Conservation (phyloP, 345 rosid genomes). For the Eutrema yunnanense region DNA sequence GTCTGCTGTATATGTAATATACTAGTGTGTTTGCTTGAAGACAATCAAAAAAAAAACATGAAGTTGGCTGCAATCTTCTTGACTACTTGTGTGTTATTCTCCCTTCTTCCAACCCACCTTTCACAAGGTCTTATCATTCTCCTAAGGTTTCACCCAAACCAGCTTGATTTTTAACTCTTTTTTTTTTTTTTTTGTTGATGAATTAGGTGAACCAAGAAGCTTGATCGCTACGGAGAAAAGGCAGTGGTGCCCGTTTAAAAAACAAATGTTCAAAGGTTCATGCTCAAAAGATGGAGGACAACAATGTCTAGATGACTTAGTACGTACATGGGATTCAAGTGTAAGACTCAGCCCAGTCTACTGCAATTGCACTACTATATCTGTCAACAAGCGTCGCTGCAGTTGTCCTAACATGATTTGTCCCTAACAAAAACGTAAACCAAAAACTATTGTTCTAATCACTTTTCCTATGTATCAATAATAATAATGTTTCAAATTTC, state of each 20-base stretch:
- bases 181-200: not conserved
- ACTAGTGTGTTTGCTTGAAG: not conserved
- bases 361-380: not conserved
- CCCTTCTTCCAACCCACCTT: slow-evolving; percentile 1
- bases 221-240: not conserved
- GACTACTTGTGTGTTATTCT: slow-evolving; percentile 13
- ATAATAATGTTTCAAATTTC: not conserved
- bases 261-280: slow-evolving; percentile 6
- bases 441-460: not conserved
- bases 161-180: not conserved
- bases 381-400: not conserved
- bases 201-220: slow-evolving; percentile 7
- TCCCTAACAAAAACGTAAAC: not conserved
- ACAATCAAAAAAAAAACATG: not conserved
- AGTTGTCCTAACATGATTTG: slow-evolving; percentile 15
- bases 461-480: not conserved
- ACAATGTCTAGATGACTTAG: slow-evolving; percentile 16
- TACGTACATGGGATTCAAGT: slow-evolving; percentile 6
- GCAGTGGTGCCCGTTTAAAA: slow-evolving; percentile 16
- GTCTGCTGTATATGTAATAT: not conserved
- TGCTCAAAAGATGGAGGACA: slow-evolving; percentile 14
- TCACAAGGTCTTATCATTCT: slow-evolving; percentile 5
- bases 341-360: not conserved
- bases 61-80: slow-evolving; percentile 16
- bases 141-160: not conserved